Evolutionary conservation across 2,329 filamentous ascomycete genomes (phyloP), one percentile per base, ranked within the genome.

Genomic region (Aspergillus sp.): DNA sequence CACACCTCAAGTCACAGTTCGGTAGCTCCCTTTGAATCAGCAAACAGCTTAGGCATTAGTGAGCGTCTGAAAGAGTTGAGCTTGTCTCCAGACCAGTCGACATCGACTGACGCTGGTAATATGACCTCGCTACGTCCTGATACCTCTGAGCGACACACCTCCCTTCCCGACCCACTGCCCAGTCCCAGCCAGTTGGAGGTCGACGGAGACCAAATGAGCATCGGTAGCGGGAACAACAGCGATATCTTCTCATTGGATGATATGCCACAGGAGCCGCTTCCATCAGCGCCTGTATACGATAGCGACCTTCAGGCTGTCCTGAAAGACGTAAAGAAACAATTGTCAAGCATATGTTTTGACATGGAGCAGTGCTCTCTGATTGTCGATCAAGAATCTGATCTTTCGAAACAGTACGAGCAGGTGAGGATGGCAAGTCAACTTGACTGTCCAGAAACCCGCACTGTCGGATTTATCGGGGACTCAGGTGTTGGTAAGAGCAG

Each of bases 401-500:
- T 41, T 4, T 20, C 19, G 7, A 41, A 23, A 10, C 38, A 20
- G 19, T 13, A 23, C 19, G 38, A 41, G 38, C 17, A 41, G 19
- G 38, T 41, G 9, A 17, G 10, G 3, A 23, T 23, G 12, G 10
- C 45, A 27, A 32, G 19, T 30, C 38, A 44, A 5, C 49, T 50
- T 15, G 7, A 42, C 9, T 44, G 27, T 35, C 43, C 48, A 5
- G 45, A 50, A 32, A 42, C 45, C 4, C 41, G 48, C 3, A 49
- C 25, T 2, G 30, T 53, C 2, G 51, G 48, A n/a, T 42, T 53
- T 9, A 49, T 51, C 32, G 51, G 51, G 7, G 44, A 46, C n/a
- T 46, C 51, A 10, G 51, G 51, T 10, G 51, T 46, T 33, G 51
- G 50, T 2, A 53, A 53, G 44, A 53, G 48, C 48, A 48, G 48